Base-by-base conservation (phyloP, 2,329 filamentous ascomycete genomes). In the Cercospora zeae-maydis region DNA sequence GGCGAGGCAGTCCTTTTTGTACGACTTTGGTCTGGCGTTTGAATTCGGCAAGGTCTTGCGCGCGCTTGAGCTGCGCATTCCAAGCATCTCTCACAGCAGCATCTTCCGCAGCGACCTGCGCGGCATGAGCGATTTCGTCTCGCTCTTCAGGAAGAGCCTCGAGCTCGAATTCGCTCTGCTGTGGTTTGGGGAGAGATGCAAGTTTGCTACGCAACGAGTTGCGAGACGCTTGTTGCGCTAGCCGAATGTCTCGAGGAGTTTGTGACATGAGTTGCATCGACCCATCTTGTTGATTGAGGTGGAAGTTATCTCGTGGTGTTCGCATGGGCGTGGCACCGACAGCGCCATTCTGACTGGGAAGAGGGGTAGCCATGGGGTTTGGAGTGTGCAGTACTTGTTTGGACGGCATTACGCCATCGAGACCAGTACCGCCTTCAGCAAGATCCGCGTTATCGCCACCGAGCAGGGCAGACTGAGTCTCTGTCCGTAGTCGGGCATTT, bases 391-490 rank as follows among this genome's bases (percentile, higher is more conserved):
- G 85, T 34, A 87, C 83, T 65, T 96, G 90, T 72, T 87, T 89
- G 62, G 91, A 86, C 37, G 93, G 92, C 1, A 91, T 86, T 45
- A 90, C 89, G 39, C 92, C 89, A 70, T 95, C 90, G 71, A 97
- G 96, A 0, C 93, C 93, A 6, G 93, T 96, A 10, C 93, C 96
- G 3, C 85, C 87, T 73, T 96, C 91, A 62, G 92, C 86, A 10
- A 99, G 82, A 47, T 92, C 91, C 0, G 92, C 93, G 71, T 98
- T 98, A 68, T 99, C 95, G 13, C 93, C 95, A 65, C 95, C 95
- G 0, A 99, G 82, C 8, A 99, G 81, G 9, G 91, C 96, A 19
- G 95, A 98, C 71, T 98, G 91, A 0, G 93, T 98, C 73, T 96
- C 90, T 0, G 92, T 98, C 56, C 97, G 81, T 7, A 95, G 91